Evolutionary conservation across 768 basidiomycete species (phyloP), one percentile per base, ranked within the genome.

Genomic region (Termitomyces sp.): DNA sequence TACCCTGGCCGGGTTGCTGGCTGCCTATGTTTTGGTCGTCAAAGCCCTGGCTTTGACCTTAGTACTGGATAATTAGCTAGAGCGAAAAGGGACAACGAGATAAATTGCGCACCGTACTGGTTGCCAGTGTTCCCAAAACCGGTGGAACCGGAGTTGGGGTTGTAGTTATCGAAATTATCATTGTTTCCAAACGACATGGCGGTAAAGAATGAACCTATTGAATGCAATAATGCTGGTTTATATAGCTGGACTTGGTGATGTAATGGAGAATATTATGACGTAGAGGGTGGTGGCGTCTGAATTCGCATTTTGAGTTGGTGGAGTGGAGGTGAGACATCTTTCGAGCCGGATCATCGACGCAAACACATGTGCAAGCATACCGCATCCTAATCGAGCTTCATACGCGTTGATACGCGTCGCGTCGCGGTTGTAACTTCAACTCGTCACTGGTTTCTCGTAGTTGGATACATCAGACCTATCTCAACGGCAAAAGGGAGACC

Each of bases 131-230:
- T 49, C 2, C 53, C 50, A 20, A 53, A 25, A 22, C 56, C 53
- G 23, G 53, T 48, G 5, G 51, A 52, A 7, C 53, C 56, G n/a
- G 56, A 29, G 51, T n/a, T 47, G 38, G 49, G 40, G 40, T 58
- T 57, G 35, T 50, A 46, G 41, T 32, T 39, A 36, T 57, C 53
- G 50, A 9, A 20, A 27, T 53, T 53, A 29, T 50, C 44, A 3
- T 53, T 53, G 38, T 59, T 56, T 27, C 48, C 48, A 56, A 52
- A 61, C n/a, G 58, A 62, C 61, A 62, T 62, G 54, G 2, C 57
- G 52, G 29, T 0, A 31, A 25, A 50, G 36, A 25, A 56, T 52
- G 27, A 23, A 3, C n/a, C 1, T 27, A 3, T 2, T 12, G 6
- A 2, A 3, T 5, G 5, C 27, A 25, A 2, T 4, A 20, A 27